Base-by-base conservation (phyloP, 345 rosid genomes). In the Moricandia moricandioides region DNA sequence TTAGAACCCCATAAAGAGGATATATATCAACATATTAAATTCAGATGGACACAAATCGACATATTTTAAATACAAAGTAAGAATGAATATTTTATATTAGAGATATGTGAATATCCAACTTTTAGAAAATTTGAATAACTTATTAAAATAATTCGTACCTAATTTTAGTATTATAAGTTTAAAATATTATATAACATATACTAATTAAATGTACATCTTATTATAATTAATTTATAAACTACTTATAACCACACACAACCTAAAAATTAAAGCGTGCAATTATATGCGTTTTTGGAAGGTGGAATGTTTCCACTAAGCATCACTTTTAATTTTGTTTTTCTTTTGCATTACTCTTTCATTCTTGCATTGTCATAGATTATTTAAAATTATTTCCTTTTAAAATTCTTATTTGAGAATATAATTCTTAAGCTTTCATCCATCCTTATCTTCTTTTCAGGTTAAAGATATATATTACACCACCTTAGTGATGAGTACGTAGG, bases 401-500 rank as follows among this genome's bases (percentile, higher is more conserved):
- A 39, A 39, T 30, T 37, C 8, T 18, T 17, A 29, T 31, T 3
- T 8, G 45, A 11, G 8, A 33, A 33, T 33, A 5, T 0, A 1
- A 6, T 0, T 17, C 5, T 30, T 9, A 39, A 9, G 3, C 11
- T 52, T 31, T 24, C 1, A 35, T n/a, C 52, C 16, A 62, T 52
- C 29, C 1, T 45, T 30, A 45, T 61, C 75, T 71, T 51, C 12
- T 24, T 67, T 26, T 7, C 6, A 21, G 33, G 62, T 16, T 9
- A 3, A 18, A 69, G 13, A 62, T 51, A 52, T 52, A 18, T 26
- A 61, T 2, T 55, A 39, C 13, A 39, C 37, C 21, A 60, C 58
- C 69, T 52, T 52, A 76, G 62, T 52, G 70, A 69, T 62, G 79
- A 4, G 47, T 52, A 74, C 62, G 24, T 34, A 75, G 59, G 62